These are phyloP conservation scores for Clitocybe nebularis DNA, from an alignment of 1,284 basidiomycete genomes.

Conservation along the genomic window DNA sequence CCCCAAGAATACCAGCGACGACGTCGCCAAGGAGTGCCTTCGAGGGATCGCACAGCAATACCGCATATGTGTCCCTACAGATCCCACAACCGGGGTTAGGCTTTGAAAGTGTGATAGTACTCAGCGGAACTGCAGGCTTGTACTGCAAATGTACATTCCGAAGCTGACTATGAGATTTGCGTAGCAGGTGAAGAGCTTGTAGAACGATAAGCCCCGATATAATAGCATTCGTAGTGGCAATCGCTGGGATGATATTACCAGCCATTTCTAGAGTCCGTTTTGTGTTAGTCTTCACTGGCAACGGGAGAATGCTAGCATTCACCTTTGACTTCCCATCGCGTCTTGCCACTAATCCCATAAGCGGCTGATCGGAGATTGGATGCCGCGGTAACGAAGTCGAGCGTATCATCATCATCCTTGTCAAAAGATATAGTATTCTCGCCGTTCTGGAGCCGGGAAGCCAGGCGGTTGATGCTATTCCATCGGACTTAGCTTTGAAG, in stretches of 20 bases:
- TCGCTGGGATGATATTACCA: slow-evolving; percentile 98
- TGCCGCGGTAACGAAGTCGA: slow-evolving; percentile 94
- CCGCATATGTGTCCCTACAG: slow-evolving; percentile 83
- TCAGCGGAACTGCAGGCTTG: slow-evolving; percentile 73
- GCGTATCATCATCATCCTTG: slow-evolving; percentile 96
- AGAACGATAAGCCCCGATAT: slow-evolving; percentile 93
- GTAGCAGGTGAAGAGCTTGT: slow-evolving; percentile 84
- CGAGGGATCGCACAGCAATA: slow-evolving; percentile 66
- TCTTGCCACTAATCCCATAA: slow-evolving; percentile 87
- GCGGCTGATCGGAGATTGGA: slow-evolving; percentile 90
- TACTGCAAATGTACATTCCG: slow-evolving; percentile 75
- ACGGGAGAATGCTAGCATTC: slow-evolving; percentile 4
- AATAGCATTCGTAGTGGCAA: slow-evolving; percentile 98
- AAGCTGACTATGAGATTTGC: slow-evolving; percentile 52
- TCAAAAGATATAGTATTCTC: slow-evolving; percentile 82
- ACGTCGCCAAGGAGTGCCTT: slow-evolving; percentile 71
- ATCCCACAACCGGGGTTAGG: slow-evolving; percentile 80
- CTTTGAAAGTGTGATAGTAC: slow-evolving; percentile 54
- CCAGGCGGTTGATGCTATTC: slow-evolving; percentile 72
- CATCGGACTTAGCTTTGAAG: slow-evolving; percentile 8
- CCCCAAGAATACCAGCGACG: slow-evolving; percentile 62
- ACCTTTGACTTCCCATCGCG: slow-evolving; percentile 97
- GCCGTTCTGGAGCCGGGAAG: slow-evolving; percentile 67
- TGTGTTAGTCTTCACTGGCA: background rate
- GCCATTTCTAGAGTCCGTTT: slow-evolving; percentile 80